Base-by-base conservation (phyloP, 768 basidiomycete species). In the Suillus variegatus region DNA sequence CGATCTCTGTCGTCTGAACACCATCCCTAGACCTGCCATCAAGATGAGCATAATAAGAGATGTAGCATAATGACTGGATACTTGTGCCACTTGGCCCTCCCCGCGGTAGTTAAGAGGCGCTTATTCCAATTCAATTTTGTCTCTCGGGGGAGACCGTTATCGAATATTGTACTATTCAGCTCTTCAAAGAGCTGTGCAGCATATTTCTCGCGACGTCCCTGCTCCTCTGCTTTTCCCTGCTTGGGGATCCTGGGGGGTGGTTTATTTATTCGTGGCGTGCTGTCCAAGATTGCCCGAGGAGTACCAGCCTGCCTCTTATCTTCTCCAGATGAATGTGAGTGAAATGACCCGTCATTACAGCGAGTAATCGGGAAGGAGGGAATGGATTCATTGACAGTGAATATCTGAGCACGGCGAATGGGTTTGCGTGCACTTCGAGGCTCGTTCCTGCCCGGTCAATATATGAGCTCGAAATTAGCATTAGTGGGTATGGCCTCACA, bases 81-180 rank as follows among this genome's bases (percentile, higher is more conserved):
- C 90, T 83, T 77, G 66, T 86, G 83, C 82, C 84, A 92, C 67
- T 81, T 84, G 7, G 91, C 91, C 70, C 85, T 80, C 4, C 91
- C 91, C 2, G 91, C 91, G 0, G 91, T 92, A 2, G 86, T 86
- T 63, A 85, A 67, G 41, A 93, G 70, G 41, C 88, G 79, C 67
- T 85, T 87, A 69, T 81, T 93, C 91, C 91, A 93, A 54, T 80
- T 82, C 4, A 93, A 74, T 64, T 81, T 77, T 1, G 89, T 89
- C 8, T 82, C 74, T 20, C 73, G 71, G 4, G 91, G 89, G 25
- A 92, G 74, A 12, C 76, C 78, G 64, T 80, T 74, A 13, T 82
- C 78, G 68, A 93, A 93, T 40, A 91, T 82, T 1, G 72, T 70
- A 14, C 67, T 71, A 70, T 92, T 92, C 51, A 92, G 78, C 67